Percentiles rank a stretch among this genome's conserved stretches.
Evolutionary conservation across 306 rosid genomes (phyloP).

Genomic region (Acmispon strigosus): DNA sequence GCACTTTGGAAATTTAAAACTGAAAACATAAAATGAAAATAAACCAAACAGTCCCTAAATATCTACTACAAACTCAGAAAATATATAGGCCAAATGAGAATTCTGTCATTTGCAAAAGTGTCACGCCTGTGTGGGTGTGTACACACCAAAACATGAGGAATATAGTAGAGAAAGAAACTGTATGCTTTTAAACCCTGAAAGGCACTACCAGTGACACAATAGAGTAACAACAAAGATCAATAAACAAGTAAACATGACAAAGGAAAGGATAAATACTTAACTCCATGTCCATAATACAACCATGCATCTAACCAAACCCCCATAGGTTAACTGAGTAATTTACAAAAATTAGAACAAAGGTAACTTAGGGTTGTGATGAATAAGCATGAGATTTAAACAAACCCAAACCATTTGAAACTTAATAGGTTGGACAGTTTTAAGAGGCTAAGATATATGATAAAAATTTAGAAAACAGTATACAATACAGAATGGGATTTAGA

Average conservation of each 20-base stretch:
- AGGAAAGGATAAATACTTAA: neutral
- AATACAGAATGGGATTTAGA: neutral
- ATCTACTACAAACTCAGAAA: too few species aligned
- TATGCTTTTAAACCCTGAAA: neutral
- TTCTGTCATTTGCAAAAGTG: too few species aligned
- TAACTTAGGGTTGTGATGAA: neutral
- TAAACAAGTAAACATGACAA: neutral
- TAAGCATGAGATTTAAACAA: neutral
- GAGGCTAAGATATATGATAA: neutral
- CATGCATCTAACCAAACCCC: neutral
- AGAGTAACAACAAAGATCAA: neutral
- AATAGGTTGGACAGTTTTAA: neutral
- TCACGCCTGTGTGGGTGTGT: neutral
- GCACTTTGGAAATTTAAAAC: too few species aligned
- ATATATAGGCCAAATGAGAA: too few species aligned
- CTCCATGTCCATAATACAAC: neutral
- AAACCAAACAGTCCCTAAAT: too few species aligned
- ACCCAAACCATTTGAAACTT: neutral
- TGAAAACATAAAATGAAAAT: too few species aligned
- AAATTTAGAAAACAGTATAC: neutral
- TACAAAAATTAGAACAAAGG: neutral
- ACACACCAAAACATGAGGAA: too few species aligned
- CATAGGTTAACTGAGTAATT: neutral
- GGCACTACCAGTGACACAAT: neutral
- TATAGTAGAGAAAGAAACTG: too few species aligned